A percentile compares a stretch with the other conserved stretches of the same genome.
phyloP scores from a whole-genome alignment of 2,329 filamentous ascomycete genomes.

The Hirsutella rhossiliensis region DNA sequence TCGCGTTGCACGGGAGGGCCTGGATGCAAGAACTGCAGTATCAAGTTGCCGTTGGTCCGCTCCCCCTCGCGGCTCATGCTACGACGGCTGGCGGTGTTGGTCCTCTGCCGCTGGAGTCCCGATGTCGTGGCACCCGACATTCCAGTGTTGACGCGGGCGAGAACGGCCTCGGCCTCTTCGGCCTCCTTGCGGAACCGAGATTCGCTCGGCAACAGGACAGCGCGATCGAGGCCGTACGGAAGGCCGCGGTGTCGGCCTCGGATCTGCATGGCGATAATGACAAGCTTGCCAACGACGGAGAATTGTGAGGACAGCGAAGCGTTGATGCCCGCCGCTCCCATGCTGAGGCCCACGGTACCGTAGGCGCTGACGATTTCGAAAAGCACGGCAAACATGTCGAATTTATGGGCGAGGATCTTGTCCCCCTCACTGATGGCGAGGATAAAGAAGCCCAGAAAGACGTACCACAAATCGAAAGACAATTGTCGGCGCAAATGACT shows the following conservation, averaged over 20 bases:
- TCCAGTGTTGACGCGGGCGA: slow-evolving; percentile 23
- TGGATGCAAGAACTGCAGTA: slow-evolving; percentile 35
- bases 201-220: slow-evolving; percentile 46
- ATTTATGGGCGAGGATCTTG: slow-evolving; percentile 50
- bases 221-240: slow-evolving; percentile 54
- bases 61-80: slow-evolving; percentile 26
- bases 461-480: slow-evolving; percentile 95
- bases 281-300: slow-evolving; percentile 55
- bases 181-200: slow-evolving; percentile 40
- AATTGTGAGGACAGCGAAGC: slow-evolving; percentile 79
- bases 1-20: slow-evolving; percentile 28
- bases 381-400: slow-evolving; percentile 57
- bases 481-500: slow-evolving; percentile 86
- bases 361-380: slow-evolving; percentile 88
- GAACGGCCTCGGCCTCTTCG: slow-evolving; percentile 29
- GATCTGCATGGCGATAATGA: slow-evolving; percentile 58
- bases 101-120: slow-evolving; percentile 16
- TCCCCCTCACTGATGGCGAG: slow-evolving; percentile 77
- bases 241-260: slow-evolving; percentile 57
- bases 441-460: slow-evolving; percentile 87
- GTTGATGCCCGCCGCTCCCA: slow-evolving; percentile 68
- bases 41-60: slow-evolving; percentile 27
- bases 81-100: slow-evolving; percentile 17
- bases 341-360: slow-evolving; percentile 82
- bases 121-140: slow-evolving; percentile 18